These are phyloP conservation scores for Henckelia pumila DNA, from an alignment of 257 asterid species.

Conservation along the genomic window DNA sequence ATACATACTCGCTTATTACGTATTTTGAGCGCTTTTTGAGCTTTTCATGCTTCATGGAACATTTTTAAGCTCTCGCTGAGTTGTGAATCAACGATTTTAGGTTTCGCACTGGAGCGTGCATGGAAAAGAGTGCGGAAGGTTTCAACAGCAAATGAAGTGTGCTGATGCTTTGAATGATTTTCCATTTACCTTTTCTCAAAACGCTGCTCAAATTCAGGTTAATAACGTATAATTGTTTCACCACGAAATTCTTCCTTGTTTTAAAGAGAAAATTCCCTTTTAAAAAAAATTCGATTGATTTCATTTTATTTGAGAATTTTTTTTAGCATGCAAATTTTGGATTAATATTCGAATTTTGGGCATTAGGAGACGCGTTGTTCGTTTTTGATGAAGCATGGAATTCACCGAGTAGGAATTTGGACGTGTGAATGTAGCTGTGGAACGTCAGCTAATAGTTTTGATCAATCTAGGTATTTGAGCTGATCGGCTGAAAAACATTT, in stretches of 20 bases:
- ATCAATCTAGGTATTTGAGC: conserved; percentile 37
- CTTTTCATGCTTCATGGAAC: conserved; percentile 1
- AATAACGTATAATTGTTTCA: neutral
- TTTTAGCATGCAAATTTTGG: too few relatives aligned
- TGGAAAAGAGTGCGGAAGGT: conserved; percentile 70
- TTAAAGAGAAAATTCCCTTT: too few relatives aligned
- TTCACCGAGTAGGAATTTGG: conserved; percentile 85
- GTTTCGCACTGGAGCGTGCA: conserved; percentile 69
- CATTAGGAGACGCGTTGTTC: conserved; percentile 56
- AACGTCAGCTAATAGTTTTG: conserved; percentile 28
- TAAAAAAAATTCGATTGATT: conserved; percentile 15
- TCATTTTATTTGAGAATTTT: neutral
- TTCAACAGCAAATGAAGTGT: conserved; percentile 65
- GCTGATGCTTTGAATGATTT: conserved; percentile 49
- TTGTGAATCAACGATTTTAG: conserved; percentile 30
- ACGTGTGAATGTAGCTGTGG: conserved; percentile 71
- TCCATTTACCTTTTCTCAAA: conserved; percentile 66
- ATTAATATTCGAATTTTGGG: conserved; percentile 14
- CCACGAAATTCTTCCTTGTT: too few relatives aligned
- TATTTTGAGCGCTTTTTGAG: neutral
- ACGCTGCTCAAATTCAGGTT: conserved; percentile 46
- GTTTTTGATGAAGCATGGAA: conserved; percentile 45
- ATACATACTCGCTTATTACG: neutral
- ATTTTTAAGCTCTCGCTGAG: conserved; percentile 3
- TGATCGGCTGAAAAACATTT: neutral